Percentiles rank a stretch among this genome's conserved stretches.
Conservation (phyloP, 148 eudicot genomes). For the Gaultheria prostrata region DNA sequence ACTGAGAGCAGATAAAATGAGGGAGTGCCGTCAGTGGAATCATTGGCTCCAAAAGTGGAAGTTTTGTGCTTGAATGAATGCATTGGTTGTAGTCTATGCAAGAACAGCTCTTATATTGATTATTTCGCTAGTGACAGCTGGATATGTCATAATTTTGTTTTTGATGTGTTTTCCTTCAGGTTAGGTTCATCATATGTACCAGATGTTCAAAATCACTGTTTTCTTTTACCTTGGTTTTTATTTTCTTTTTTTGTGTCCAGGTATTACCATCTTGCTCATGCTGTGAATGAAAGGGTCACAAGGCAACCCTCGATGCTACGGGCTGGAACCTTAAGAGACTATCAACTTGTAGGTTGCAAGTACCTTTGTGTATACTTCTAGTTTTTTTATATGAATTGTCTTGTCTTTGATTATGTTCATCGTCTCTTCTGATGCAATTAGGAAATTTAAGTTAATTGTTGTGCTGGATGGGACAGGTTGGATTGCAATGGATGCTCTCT, state of each 20-base stretch:
- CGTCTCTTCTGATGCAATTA: slow-evolving; percentile 10
- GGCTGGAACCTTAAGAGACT: slow-evolving; percentile 93
- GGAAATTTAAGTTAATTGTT: slow-evolving; percentile 20
- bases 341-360: slow-evolving; percentile 80
- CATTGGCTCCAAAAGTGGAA: not conserved
- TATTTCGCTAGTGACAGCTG: not conserved
- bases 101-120: not conserved
- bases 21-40: not conserved
- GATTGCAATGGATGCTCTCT: slow-evolving; percentile 99
- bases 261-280: slow-evolving; percentile 96
- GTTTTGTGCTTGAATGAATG: not conserved
- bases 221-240: slow-evolving; percentile 6
- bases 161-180: not conserved
- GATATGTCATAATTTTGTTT: slow-evolving; percentile 3
- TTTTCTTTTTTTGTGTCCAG: slow-evolving; percentile 36
- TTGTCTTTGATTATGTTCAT: slow-evolving; percentile 4
- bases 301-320: slow-evolving; percentile 96
- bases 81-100: slow-evolving; percentile 4
- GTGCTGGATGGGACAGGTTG: slow-evolving; percentile 63
- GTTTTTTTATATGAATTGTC: not conserved
- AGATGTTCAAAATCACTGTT: not conserved
- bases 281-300: slow-evolving; percentile 87
- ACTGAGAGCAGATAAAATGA: slow-evolving; percentile 9
- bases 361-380: not conserved
- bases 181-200: not conserved